These are phyloP conservation scores for Candolleomyces efflorescens DNA, from an alignment of 768 basidiomycete genomes.

Conservation along the genomic window DNA sequence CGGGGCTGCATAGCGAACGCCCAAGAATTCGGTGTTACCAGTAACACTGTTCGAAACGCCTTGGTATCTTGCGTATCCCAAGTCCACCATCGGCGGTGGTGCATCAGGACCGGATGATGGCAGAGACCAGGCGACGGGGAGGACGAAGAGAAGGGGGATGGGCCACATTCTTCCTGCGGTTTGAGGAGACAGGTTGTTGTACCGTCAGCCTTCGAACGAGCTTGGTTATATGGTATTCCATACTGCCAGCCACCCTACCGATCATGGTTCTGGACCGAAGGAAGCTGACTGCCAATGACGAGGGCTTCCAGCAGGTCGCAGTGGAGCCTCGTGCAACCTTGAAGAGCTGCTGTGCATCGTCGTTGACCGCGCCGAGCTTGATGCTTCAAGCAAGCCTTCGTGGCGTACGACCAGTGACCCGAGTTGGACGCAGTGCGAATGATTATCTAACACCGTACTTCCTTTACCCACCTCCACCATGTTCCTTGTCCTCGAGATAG, in stretches of 20 bases:
- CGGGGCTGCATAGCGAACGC: slow-evolving; percentile 47
- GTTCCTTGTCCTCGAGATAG: too few relatives aligned
- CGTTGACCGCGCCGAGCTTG: not conserved
- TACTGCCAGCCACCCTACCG: too few relatives aligned
- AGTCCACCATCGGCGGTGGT: slow-evolving; percentile 25
- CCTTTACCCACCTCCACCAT: too few relatives aligned
- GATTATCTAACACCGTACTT: too few relatives aligned
- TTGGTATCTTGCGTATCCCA: slow-evolving; percentile 43
- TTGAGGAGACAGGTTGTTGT: not conserved
- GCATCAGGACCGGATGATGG: not conserved
- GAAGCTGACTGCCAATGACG: too few relatives aligned
- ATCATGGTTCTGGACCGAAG: too few relatives aligned
- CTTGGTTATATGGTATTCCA: too few relatives aligned
- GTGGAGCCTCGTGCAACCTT: too few relatives aligned
- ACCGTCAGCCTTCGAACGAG: not conserved
- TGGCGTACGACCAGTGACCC: too few relatives aligned
- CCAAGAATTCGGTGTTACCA: slow-evolving; percentile 33
- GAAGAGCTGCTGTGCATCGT: not conserved
- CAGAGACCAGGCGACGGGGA: not conserved
- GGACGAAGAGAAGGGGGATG: not conserved
- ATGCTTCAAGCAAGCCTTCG: too few relatives aligned
- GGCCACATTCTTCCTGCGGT: not conserved
- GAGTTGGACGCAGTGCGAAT: too few relatives aligned
- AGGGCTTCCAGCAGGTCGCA: too few relatives aligned
- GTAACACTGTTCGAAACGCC: slow-evolving; percentile 31